Percentiles rank a stretch among this genome's conserved stretches.
Evolutionary conservation across 805 yeast genomes (phyloP).

Genomic region (Candida anglica): DNA sequence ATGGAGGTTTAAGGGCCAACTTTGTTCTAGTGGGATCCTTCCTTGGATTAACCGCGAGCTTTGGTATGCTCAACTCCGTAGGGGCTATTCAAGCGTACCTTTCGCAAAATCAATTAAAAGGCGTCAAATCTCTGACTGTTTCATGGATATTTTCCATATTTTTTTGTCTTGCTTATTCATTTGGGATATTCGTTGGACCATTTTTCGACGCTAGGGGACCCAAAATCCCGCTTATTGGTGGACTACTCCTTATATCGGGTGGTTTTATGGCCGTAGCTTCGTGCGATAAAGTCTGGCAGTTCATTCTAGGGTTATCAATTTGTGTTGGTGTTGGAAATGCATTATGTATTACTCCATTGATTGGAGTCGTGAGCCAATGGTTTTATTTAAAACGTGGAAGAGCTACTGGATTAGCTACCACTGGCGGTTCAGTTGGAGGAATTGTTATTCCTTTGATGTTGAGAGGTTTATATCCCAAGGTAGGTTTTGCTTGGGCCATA

Average conservation of each 20-base stretch:
- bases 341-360: slow-evolving; percentile 53
- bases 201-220: slow-evolving; percentile 63
- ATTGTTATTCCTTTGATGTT: slow-evolving; percentile 55
- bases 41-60: slow-evolving; percentile 19
- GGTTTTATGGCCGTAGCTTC: slow-evolving; percentile 56
- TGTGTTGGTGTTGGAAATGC: slow-evolving; percentile 58
- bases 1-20: slow-evolving; percentile 22
- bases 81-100: slow-evolving; percentile 39
- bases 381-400: slow-evolving; percentile 54
- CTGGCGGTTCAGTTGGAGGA: slow-evolving; percentile 71
- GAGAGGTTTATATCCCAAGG: slow-evolving; percentile 35
- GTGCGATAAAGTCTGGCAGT: slow-evolving; percentile 52
- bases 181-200: slow-evolving; percentile 46
- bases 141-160: slow-evolving; percentile 41
- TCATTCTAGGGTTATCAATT: slow-evolving; percentile 53
- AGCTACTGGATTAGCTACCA: slow-evolving; percentile 55
- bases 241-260: slow-evolving; percentile 37
- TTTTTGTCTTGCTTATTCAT: slow-evolving; percentile 23
- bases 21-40: slow-evolving; percentile 22
- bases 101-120: slow-evolving; percentile 31
- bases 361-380: slow-evolving; percentile 66
- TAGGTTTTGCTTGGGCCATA: slow-evolving; percentile 63
- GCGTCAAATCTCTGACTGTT: slow-evolving; percentile 22
- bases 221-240: slow-evolving; percentile 39
- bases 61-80: slow-evolving; percentile 31